Evolutionary conservation across 768 basidiomycete genomes (phyloP).

Genomic region (Boletus tomentosulus): DNA sequence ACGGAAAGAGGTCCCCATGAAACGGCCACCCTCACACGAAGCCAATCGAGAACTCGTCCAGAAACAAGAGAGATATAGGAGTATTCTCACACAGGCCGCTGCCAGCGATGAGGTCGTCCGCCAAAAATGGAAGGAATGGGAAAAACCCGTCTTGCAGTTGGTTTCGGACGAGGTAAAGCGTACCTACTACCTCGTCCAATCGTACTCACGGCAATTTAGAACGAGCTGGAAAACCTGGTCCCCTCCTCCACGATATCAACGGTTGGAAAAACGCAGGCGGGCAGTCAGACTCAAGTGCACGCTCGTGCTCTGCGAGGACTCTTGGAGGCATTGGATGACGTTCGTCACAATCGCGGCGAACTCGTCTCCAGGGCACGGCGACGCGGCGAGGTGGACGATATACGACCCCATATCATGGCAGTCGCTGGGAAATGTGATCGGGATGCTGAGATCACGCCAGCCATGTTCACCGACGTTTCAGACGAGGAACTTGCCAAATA

Average conservation of each 20-base stretch:
- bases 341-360: slow-evolving; percentile 56
- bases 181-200: neutral
- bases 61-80: slow-evolving; percentile 67
- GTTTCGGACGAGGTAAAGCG: slow-evolving; percentile 56
- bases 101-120: slow-evolving; percentile 74
- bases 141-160: slow-evolving; percentile 62
- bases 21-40: slow-evolving; percentile 67
- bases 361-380: slow-evolving; percentile 62
- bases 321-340: slow-evolving; percentile 76
- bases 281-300: slow-evolving; percentile 52
- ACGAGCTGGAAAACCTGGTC: slow-evolving; percentile 59
- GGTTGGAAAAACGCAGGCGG: slow-evolving; percentile 32
- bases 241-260: slow-evolving; percentile 57
- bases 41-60: slow-evolving; percentile 71
- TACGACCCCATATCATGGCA: slow-evolving; percentile 60
- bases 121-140: slow-evolving; percentile 89
- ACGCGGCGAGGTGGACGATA: slow-evolving; percentile 65
- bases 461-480: slow-evolving; percentile 83
- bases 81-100: slow-evolving; percentile 66
- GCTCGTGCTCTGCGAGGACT: slow-evolving; percentile 68
- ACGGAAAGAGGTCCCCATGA: slow-evolving; percentile 45
- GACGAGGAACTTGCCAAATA: slow-evolving; percentile 81
- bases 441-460: slow-evolving; percentile 69
- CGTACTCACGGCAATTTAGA: slow-evolving; percentile 36
- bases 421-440: slow-evolving; percentile 64